Percentiles rank a stretch among this genome's conserved stretches.
These are phyloP conservation scores for Trametes pubescens DNA, from an alignment of 1,284 basidiomycete genomes.

Conservation along the genomic window DNA sequence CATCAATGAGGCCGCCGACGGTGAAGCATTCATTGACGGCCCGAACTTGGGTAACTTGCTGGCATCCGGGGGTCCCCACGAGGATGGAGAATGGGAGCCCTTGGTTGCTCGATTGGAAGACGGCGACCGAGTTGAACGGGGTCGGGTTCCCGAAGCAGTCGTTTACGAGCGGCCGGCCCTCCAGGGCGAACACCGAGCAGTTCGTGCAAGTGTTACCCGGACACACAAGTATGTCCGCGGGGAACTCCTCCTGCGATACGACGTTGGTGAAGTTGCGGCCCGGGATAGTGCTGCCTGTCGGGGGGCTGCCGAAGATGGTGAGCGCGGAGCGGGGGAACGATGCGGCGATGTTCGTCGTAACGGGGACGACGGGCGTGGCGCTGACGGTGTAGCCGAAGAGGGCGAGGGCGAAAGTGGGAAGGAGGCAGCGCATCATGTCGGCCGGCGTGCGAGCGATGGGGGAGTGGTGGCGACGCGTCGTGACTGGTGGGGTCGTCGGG, in stretches of 20 bases:
- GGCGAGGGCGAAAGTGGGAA: slow-evolving; percentile 7
- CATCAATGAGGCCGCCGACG: neutral
- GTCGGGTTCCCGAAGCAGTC: slow-evolving; percentile 7
- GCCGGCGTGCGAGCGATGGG: neutral
- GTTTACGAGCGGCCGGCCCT: neutral
- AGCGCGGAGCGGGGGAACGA: slow-evolving; percentile 11
- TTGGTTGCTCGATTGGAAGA: slow-evolving; percentile 18
- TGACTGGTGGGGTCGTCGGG: neutral
- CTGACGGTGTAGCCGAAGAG: neutral
- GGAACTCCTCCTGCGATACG: slow-evolving; percentile 1
- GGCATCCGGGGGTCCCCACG: slow-evolving; percentile 9
- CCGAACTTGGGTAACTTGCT: neutral
- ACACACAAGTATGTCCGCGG: slow-evolving; percentile 12
- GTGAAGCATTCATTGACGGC: neutral
- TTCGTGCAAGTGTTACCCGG: neutral
- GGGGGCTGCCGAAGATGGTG: neutral
- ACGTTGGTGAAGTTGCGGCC: neutral
- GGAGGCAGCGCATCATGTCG: slow-evolving; percentile 2
- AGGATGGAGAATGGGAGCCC: slow-evolving; percentile 20
- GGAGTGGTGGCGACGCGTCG: neutral
- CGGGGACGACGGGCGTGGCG: slow-evolving; percentile 3
- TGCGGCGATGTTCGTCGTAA: neutral
- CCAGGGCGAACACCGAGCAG: slow-evolving; percentile 8
- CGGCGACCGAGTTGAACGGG: slow-evolving; percentile 12
- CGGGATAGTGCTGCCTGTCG: neutral